Evolutionary conservation across 148 eudicot species (phyloP), one percentile per base, ranked within the genome.

Genomic region (Vaccinium myrtillus): DNA sequence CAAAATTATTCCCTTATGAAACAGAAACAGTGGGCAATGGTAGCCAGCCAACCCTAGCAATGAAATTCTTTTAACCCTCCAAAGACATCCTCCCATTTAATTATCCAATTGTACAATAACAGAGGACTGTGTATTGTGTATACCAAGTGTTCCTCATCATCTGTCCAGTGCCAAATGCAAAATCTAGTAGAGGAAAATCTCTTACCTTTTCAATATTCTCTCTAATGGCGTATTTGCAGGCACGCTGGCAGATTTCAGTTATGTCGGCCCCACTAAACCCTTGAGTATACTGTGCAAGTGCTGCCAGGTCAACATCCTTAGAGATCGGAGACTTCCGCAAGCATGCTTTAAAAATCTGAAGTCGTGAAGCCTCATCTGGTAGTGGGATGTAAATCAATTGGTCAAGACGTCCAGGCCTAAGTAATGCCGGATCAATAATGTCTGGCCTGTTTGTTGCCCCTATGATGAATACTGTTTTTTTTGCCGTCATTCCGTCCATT

Each of bases 241-340:
- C 74, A 69, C 74, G 74, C 43, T 69, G 74, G 74, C 74, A 69
- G 13, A 69, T 25, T 69, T 69, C 74, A 69, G 74, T 69, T 69
- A 69, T 30, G 74, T 69, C 74, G 0, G 43, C 74, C 43, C 74
- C 74, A 27, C 74, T 69, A 69, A 69, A 69, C 43, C 74, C 74
- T 27, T 69, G 43, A 32, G 19, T 69, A 30, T 69, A 13, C 18
- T 18, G 74, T 69, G 74, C 74, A 69, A 69, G 74, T 1, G 74
- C 74, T 13, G 43, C 74, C 74, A 69, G 74, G 74, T 69, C 74
- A 69, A 69, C 43, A 69, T 69, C 39, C 39, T 69, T 69, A 14
- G 74, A 30, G 39, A 69, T 27, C 2, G 74, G 74, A 69, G 74
- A 69, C 43, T 30, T 69, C 18, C 43, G 74, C 30, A 69, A 30